Base-by-base conservation (phyloP, 2,329 filamentous ascomycete genomes). In the Zarea fungicola region DNA sequence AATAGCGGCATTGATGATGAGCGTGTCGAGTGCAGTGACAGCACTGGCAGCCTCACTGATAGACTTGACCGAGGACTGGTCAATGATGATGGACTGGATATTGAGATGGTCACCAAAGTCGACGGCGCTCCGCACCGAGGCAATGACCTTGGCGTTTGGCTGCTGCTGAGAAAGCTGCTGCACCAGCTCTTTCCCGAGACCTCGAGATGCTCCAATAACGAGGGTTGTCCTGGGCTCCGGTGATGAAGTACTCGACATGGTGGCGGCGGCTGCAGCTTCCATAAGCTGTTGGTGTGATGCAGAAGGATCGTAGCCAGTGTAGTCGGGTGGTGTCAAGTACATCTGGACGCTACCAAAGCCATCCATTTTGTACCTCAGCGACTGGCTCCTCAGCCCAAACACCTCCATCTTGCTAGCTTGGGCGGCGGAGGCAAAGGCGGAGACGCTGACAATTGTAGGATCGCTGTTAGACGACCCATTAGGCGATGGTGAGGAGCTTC, bases 371-470 rank as follows among this genome's bases (percentile, higher is more conserved):
- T 49, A 49, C 34, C 40, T 35, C 39, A 49, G 47, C 40, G 47
- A 49, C 40, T 49, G 47, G 47, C 39, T 49, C 47, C 39, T 49
- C 32, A 49, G 22, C 40, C 47, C 47, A 49, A 49, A 49, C 23
- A 49, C 47, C 40, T 49, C 47, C 47, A 49, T 49, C 14, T 39
- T 43, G 45, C 40, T 49, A 43, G 39, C 39, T 49, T 43, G 34
- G 40, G 45, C 16, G 45, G 39, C 36, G 23, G 45, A 48, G 29
- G 37, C 28, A 41, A 29, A 42, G 31, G 39, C 39, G 47, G 47
- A 42, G 47, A 39, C 47, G 39, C 40, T 49, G 46, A 48, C 46
- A 42, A 36, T 36, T 48, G 39, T 31, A 47, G 28, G 25, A 26
- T 48, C 29, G 37, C 37, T 32, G 25, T 19, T 42, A 48, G 37